Evolutionary conservation across 139 green algal species (phyloP), one percentile per base, ranked within the genome.

Genomic region (Edaphochlamys debaryana): DNA sequence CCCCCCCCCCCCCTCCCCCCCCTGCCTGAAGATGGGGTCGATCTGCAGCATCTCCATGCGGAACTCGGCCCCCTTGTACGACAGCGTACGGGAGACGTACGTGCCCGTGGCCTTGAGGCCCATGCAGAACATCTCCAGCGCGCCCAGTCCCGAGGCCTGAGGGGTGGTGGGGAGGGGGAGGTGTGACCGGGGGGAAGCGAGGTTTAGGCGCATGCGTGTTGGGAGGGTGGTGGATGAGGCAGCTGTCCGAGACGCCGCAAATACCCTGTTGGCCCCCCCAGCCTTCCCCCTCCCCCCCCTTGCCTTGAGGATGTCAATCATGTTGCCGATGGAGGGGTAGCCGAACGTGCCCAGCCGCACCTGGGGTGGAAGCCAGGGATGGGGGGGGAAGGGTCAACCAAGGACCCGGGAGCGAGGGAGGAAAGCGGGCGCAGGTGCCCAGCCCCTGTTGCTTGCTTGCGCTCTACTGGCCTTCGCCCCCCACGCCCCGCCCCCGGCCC

Each of bases 1-100:
- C 22, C 54, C 20, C 22, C 54, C 22, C 17, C 20, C 20, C 54
- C 20, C 20, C 30, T 63, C 23, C 60, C 60, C 60, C 5, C 64
- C 20, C 80, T 30, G 64, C 92, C 90, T 82, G 82, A 95, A 93
- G 32, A 87, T 71, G 0, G 89, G 87, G 48, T 92, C 87, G 8
- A 96, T 84, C 22, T 89, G 38, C 4, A 95, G 79, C 54, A 90
- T 82, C 5, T 77, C 88, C 34, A 97, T 84, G 29, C 86, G 80
- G 85, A 98, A 98, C 79, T 97, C 94, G 19, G 94, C 94, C 0
- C 92, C 91, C 48, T 87, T 80, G 88, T 96, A 97, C 62, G 54
- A 87, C 60, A 98, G 90, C 2, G 95, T 94, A 69, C 95, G 93
- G n/a, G 88, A 92, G 60, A 98, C 70, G 86, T 98, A 98, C 71